A percentile compares a stretch with the other conserved stretches of the same genome.
phyloP scores from a whole-genome alignment of 2,329 filamentous ascomycete genomes.

The Pestalotiopsis fici region DNA sequence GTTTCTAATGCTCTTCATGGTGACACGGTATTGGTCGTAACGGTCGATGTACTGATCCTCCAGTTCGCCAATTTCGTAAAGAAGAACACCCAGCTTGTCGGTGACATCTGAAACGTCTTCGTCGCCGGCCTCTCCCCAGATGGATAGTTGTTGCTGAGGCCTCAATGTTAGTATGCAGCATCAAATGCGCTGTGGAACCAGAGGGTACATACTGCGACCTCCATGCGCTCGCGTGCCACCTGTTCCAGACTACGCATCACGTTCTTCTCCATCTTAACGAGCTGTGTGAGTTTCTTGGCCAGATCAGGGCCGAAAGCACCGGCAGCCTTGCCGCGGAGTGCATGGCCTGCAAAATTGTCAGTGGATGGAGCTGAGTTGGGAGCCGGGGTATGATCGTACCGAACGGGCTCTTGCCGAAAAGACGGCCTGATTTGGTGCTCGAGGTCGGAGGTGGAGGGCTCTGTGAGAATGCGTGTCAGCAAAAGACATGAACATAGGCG shows the following conservation, averaged over 20 bases:
- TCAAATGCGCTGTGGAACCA: background rate
- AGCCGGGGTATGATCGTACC: conserved; percentile 58
- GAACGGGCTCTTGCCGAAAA: conserved; percentile 85
- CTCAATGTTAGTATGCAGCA: background rate
- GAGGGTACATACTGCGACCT: conserved; percentile 82
- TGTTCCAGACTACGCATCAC: conserved; percentile 98
- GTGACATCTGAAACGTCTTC: conserved; percentile 99
- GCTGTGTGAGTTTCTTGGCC: conserved; percentile 94
- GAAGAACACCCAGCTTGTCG: conserved; percentile 95
- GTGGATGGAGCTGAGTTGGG: background rate
- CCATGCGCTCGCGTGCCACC: conserved; percentile 95
- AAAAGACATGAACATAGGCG: background rate
- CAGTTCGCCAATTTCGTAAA: conserved; percentile 97
- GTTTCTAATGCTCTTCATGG: conserved; percentile 98
- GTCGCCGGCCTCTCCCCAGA: conserved; percentile 95
- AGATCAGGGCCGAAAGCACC: conserved; percentile 83
- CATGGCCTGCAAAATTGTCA: conserved; percentile 50
- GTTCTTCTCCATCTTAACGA: conserved; percentile 99
- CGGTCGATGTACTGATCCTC: conserved; percentile 98
- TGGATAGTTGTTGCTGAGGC: conserved; percentile 89
- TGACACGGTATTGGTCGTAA: conserved; percentile 98
- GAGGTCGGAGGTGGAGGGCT: conserved; percentile 92
- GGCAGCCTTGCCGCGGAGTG: conserved; percentile 71
- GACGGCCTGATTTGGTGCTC: conserved; percentile 84
- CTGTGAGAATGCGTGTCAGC: conserved; percentile 43